A percentile compares a stretch with the other conserved stretches of the same genome.
Evolutionary conservation across 495 filamentous ascomycete species (phyloP).

Genomic region (Penicillium cosmopolitanum): DNA sequence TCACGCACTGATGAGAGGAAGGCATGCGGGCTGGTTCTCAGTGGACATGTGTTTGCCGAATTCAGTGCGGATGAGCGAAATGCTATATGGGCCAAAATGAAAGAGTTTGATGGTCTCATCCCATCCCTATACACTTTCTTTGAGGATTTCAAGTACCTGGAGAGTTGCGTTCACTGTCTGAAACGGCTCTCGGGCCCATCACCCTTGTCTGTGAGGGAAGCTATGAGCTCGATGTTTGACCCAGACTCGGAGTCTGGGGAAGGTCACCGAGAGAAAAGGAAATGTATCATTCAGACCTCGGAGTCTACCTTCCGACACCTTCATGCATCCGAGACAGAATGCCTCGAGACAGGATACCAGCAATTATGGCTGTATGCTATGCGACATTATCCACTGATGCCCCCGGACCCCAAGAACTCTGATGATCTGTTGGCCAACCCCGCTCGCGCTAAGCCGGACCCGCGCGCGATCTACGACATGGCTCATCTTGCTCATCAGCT

Average conservation of each 20-base stretch:
- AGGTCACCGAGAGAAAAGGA: too few species aligned
- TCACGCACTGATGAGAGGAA: slow-evolving; percentile 10
- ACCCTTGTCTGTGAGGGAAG: slow-evolving; percentile 6
- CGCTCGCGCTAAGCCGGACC: neutral
- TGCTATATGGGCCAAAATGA: slow-evolving; percentile 24
- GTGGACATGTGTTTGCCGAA: slow-evolving; percentile 26
- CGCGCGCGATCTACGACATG: slow-evolving; percentile 9
- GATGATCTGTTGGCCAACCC: slow-evolving; percentile 1
- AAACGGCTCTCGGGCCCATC: slow-evolving; percentile 27
- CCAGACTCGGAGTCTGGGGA: too few species aligned
- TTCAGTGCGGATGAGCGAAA: slow-evolving; percentile 29
- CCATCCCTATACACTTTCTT: slow-evolving; percentile 42
- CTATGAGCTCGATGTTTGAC: too few species aligned
- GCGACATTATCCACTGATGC: slow-evolving; percentile 2
- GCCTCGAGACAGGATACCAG: too few species aligned
- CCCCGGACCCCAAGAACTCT: neutral
- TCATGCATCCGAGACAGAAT: too few species aligned
- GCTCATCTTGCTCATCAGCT: slow-evolving; percentile 5
- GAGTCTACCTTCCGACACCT: too few species aligned
- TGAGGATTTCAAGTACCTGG: slow-evolving; percentile 37
- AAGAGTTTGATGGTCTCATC: slow-evolving; percentile 28
- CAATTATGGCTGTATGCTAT: too few species aligned
- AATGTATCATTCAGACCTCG: too few species aligned
- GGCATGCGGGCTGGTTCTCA: slow-evolving; percentile 9
- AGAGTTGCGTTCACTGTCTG: slow-evolving; percentile 29